Percentiles rank a stretch among this genome's conserved stretches.
Conservation (phyloP, 495 filamentous ascomycete genomes). For the Xylaria castorea region DNA sequence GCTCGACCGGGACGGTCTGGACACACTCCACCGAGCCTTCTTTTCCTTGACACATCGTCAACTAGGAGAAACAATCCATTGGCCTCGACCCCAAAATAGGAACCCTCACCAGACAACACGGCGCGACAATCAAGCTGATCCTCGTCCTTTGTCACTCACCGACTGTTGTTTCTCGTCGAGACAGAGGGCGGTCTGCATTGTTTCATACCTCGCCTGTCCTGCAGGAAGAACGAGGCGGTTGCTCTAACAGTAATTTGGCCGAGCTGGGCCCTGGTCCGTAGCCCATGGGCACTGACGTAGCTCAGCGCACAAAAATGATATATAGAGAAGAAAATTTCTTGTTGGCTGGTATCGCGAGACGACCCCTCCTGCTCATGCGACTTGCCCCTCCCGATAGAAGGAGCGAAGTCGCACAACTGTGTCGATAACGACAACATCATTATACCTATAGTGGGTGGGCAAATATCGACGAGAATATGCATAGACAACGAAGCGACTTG, state of each 20-base stretch:
- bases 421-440: neutral
- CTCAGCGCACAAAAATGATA: conserved; percentile 28
- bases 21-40: conserved; percentile 27
- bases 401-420: conserved; percentile 19
- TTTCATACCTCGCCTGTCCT: conserved; percentile 29
- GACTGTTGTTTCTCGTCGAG: conserved; percentile 24
- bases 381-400: conserved; percentile 24
- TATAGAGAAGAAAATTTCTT: conserved; percentile 20
- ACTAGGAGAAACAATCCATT: conserved; percentile 20
- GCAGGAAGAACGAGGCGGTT: conserved; percentile 19
- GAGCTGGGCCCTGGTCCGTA: conserved; percentile 20
- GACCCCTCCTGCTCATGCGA: conserved; percentile 32
- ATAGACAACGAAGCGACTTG: conserved; percentile 24
- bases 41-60: conserved; percentile 24
- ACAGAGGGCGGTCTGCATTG: conserved; percentile 26
- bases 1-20: conserved; percentile 24
- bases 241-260: conserved; percentile 21
- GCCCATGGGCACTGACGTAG: conserved; percentile 23
- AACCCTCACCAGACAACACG: conserved; percentile 23
- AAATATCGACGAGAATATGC: neutral
- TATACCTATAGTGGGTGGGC: conserved; percentile 1
- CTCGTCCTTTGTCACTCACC: conserved; percentile 27
- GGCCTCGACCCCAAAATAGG: conserved; percentile 25
- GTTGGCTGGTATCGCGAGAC: conserved; percentile 17
- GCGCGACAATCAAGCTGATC: conserved; percentile 27